Evolutionary conservation across 139 green algal species (phyloP).

Genomic region (Zygnema cylindricum): DNA sequence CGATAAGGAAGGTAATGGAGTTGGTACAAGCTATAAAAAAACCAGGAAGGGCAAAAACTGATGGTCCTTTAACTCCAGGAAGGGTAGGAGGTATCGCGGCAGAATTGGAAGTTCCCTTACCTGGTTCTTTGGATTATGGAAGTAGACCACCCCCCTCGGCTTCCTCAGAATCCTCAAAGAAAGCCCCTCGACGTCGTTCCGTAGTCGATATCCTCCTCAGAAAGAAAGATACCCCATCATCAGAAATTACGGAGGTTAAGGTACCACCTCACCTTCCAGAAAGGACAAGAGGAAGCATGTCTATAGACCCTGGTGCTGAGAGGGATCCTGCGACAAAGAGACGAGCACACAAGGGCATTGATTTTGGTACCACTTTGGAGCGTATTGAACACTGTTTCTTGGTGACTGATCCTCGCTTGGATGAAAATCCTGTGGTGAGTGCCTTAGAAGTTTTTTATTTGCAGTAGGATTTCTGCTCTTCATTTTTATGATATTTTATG

Average conservation of each 20-base stretch:
- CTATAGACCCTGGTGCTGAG: not conserved
- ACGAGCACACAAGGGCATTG: conserved; percentile 75
- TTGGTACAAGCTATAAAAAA: conserved; percentile 11
- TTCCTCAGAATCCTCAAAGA: not conserved
- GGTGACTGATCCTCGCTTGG: conserved; percentile 92
- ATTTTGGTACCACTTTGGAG: conserved; percentile 96
- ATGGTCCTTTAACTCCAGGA: not conserved
- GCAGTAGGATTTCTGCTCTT: too few species aligned
- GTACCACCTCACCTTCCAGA: not conserved
- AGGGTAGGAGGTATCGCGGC: not conserved
- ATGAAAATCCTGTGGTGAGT: conserved; percentile 95
- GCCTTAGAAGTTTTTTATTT: too few species aligned
- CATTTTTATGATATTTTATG: too few species aligned
- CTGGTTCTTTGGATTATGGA: too few species aligned
- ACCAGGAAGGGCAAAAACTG: not conserved
- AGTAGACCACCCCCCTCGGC: too few species aligned
- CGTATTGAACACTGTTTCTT: conserved; percentile 97
- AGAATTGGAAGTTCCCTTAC: not conserved
- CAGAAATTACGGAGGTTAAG: not conserved
- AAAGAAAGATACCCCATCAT: not conserved
- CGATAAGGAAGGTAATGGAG: not conserved
- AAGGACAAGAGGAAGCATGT: not conserved
- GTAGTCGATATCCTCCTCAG: not conserved
- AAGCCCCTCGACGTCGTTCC: not conserved
- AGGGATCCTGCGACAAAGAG: conserved; percentile 48